Evolutionary conservation across 306 rosid genomes (phyloP).

Genomic region (Cyclanthera cordifolia): DNA sequence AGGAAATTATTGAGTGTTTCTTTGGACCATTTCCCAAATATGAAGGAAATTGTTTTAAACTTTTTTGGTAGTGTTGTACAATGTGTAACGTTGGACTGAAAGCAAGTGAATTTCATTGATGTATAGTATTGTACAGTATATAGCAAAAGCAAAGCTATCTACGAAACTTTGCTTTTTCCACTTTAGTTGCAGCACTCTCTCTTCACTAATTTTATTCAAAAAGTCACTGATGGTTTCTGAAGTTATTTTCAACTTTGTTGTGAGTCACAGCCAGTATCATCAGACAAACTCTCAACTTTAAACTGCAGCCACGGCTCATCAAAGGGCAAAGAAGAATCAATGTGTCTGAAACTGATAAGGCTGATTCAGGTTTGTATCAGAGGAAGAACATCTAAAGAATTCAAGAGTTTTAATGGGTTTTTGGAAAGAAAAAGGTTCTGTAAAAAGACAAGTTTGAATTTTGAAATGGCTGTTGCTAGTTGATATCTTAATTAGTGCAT

Average conservation of each 20-base stretch:
- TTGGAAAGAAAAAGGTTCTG: not conserved
- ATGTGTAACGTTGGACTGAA: not conserved
- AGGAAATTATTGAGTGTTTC: not conserved
- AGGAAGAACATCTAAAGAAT: not conserved
- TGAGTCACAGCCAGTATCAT: slow-evolving; percentile 1
- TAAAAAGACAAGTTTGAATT: not conserved
- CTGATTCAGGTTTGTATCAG: not conserved
- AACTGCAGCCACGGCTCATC: not conserved
- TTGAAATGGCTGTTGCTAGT: not conserved
- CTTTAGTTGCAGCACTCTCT: not conserved
- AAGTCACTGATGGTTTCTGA: not conserved
- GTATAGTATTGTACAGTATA: not conserved
- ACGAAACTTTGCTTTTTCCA: not conserved
- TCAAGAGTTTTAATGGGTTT: not conserved
- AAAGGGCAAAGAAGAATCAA: not conserved
- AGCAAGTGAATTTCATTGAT: not conserved
- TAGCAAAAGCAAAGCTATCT: not conserved
- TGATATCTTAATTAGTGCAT: not conserved
- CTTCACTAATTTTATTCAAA: not conserved
- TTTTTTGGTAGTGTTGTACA: not conserved
- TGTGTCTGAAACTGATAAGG: not conserved
- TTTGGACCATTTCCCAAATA: not conserved
- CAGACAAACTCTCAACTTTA: slow-evolving; percentile 1
- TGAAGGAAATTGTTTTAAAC: not conserved
- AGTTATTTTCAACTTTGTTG: not conserved